phyloP scores from a whole-genome alignment of 768 basidiomycete species.

The Kwoniella mangroviensis region DNA sequence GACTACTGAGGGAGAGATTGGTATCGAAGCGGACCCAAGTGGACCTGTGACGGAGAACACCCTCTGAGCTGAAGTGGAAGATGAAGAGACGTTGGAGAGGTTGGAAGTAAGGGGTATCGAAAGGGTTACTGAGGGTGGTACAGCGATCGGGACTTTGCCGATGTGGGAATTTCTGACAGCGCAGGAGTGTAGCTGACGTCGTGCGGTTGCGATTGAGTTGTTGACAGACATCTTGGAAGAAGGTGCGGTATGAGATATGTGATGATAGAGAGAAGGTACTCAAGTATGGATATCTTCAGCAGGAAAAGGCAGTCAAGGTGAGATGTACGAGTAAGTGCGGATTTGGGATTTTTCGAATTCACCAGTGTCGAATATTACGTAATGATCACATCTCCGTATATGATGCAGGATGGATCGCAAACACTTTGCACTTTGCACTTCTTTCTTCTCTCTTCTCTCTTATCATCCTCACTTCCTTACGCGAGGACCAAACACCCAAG shows the following conservation, averaged over 20 bases:
- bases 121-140: conserved; percentile 64
- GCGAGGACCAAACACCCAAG: neutral
- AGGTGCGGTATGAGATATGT: neutral
- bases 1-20: conserved; percentile 63
- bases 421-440: neutral
- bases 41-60: conserved; percentile 67
- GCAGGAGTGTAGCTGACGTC: conserved; percentile 42
- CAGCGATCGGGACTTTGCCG: conserved; percentile 63
- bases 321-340: no score
- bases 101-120: conserved; percentile 40
- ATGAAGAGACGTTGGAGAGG: conserved; percentile 44
- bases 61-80: conserved; percentile 43
- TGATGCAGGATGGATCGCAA: no score
- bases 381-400: no score
- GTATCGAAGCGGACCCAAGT: conserved; percentile 63
- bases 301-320: no score
- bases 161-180: conserved; percentile 59
- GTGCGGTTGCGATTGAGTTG: neutral
- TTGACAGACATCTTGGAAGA: conserved; percentile 1
- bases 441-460: neutral
- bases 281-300: no score
- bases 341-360: no score
- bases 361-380: no score
- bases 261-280: neutral
- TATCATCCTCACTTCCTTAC: neutral